Percentiles rank a stretch among this genome's conserved stretches.
Evolutionary conservation across 2,329 filamentous ascomycete genomes (phyloP).

Genomic region (Aquanectria penicillioides): DNA sequence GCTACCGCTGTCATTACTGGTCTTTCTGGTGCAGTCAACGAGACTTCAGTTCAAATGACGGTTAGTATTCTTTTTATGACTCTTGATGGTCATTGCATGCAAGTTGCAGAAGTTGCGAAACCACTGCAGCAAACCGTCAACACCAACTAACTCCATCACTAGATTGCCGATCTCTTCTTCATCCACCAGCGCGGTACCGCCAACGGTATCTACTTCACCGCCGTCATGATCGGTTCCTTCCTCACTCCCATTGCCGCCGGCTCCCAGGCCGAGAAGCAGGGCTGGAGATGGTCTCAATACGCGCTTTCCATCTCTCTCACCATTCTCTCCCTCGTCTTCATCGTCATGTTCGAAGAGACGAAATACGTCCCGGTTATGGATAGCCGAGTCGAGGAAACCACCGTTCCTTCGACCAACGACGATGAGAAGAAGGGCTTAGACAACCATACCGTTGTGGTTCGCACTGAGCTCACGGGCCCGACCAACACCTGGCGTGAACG

Average conservation of each 20-base stretch:
- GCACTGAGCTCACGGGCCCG: conserved; percentile 10
- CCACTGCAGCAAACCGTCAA: not conserved
- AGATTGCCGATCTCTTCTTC: conserved; percentile 49
- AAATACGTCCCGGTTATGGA: conserved; percentile 39
- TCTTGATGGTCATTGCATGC: fast-evolving
- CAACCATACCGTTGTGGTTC: not conserved
- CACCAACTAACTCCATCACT: not conserved
- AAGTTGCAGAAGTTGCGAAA: not conserved
- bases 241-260: conserved; percentile 46
- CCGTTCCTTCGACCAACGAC: not conserved
- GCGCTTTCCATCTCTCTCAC: conserved; percentile 37
- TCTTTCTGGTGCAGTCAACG: conserved; percentile 51
- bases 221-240: conserved; percentile 44
- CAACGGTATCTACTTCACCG: conserved; percentile 45
- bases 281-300: conserved; percentile 42
- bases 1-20: conserved; percentile 43
- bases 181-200: conserved; percentile 45
- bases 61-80: conserved; percentile 23
- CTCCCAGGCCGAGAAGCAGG: conserved; percentile 29
- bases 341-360: conserved; percentile 42
- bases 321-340: conserved; percentile 34
- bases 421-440: not conserved
- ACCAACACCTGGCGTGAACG: conserved; percentile 33
- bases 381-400: not conserved
- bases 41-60: conserved; percentile 52